Evolutionary conservation across 768 basidiomycete species (phyloP).

Genomic region (Amanita polypyramis): DNA sequence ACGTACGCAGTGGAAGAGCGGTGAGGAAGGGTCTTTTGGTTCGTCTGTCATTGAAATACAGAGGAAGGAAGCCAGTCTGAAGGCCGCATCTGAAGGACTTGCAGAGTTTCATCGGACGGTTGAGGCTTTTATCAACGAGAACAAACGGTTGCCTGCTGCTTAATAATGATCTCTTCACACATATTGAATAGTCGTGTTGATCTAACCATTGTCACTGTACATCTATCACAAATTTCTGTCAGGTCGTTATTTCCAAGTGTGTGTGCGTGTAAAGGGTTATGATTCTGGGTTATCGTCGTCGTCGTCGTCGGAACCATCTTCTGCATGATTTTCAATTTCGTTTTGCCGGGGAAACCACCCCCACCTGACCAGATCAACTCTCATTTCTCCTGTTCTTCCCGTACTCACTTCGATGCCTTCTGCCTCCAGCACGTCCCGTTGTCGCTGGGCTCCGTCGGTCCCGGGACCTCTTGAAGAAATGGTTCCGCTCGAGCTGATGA

Average conservation of each 20-base stretch:
- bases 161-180: neutral
- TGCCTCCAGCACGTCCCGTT: conserved; percentile 63
- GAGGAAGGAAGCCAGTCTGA: neutral
- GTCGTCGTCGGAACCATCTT: neutral
- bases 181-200: neutral
- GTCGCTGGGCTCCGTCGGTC: conserved; percentile 67
- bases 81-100: neutral
- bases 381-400: conserved; percentile 44
- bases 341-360: conserved; percentile 54
- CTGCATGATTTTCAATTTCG: neutral
- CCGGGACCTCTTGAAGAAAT: conserved; percentile 82
- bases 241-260: neutral
- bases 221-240: no score
- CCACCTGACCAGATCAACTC: conserved; percentile 43
- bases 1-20: conserved; percentile 31
- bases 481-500: conserved; percentile 56
- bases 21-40: neutral
- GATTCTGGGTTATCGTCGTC: neutral
- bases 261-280: neutral
- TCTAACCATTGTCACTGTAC: no score
- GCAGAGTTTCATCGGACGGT: neutral
- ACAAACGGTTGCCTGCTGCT: neutral
- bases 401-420: conserved; percentile 73
- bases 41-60: neutral
- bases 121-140: neutral